Conservation (phyloP, 768 basidiomycete species). For the Boletus coccyginus region DNA sequence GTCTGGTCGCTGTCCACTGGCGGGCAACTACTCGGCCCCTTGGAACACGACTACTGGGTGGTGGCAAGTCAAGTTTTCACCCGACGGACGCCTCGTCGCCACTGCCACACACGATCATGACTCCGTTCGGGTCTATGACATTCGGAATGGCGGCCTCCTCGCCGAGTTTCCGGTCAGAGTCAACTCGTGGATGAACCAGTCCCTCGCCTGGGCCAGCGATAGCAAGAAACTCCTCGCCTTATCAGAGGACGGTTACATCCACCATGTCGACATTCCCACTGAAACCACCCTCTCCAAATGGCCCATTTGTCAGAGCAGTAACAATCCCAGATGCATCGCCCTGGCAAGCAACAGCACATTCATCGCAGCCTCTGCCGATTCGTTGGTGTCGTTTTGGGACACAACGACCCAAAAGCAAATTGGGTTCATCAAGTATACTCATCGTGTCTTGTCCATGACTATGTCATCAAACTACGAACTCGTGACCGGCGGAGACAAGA, state of each 20-base stretch:
- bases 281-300: not conserved
- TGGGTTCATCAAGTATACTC: not conserved
- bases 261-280: not conserved
- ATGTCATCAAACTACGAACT: not conserved
- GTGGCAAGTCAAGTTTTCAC: not conserved
- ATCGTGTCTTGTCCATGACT: not conserved
- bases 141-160: not conserved
- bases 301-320: not conserved
- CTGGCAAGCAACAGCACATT: not conserved
- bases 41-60: not conserved
- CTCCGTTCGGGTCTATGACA: not conserved
- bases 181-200: not conserved
- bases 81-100: not conserved
- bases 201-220: not conserved
- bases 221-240: not conserved
- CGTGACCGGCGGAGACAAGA: not conserved
- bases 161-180: not conserved
- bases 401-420: not conserved
- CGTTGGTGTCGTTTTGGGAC: constrained; percentile 10
- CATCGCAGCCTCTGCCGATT: not conserved
- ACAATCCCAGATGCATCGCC: not conserved
- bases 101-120: not conserved
- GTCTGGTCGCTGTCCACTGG: not conserved
- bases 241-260: not conserved
- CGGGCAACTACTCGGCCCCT: not conserved